phyloP scores from a whole-genome alignment of 495 filamentous ascomycete species.

The Hypoxylon crocopeplum region DNA sequence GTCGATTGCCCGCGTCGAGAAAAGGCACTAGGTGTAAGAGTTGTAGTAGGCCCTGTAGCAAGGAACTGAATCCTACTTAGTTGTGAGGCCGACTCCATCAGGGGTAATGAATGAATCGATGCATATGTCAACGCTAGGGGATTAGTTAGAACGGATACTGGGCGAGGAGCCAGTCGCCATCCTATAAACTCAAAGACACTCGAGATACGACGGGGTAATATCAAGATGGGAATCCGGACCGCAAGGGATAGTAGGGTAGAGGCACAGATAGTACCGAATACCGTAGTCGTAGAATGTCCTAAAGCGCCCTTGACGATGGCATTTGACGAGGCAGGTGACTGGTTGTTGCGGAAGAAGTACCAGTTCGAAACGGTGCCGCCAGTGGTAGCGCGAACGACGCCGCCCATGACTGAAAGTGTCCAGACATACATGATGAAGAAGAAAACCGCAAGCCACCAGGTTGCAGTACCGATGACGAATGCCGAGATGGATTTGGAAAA shows the following conservation, averaged over 20 bases:
- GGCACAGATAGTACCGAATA: conserved; percentile 92
- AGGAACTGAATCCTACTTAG: conserved; percentile 81
- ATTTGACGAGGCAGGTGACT: conserved; percentile 74
- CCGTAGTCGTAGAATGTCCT: conserved; percentile 76
- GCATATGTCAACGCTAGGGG: conserved; percentile 91
- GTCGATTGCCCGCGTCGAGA: conserved; percentile 53
- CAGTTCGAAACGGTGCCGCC: conserved; percentile 96
- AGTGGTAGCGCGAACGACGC: conserved; percentile 87
- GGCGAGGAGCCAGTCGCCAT: conserved; percentile 68
- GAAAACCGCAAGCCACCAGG: conserved; percentile 88
- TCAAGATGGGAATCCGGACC: conserved; percentile 82
- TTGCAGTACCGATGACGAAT: conserved; percentile 83
- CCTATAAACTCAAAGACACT: conserved; percentile 43
- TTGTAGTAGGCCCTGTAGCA: conserved; percentile 64
- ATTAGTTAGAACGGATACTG: conserved; percentile 83
- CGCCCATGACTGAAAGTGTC: conserved; percentile 85
- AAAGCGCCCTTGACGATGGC: conserved; percentile 84
- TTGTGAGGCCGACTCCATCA: conserved; percentile 75
- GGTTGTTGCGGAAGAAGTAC: conserved; percentile 94
- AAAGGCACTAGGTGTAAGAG: conserved; percentile 65
- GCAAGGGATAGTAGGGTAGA: conserved; percentile 80
- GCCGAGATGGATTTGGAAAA: conserved; percentile 62
- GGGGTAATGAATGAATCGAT: conserved; percentile 88
- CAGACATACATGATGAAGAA: conserved; percentile 95
- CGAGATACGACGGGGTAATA: conserved; percentile 75